A percentile compares a stretch with the other conserved stretches of the same genome.
phyloP scores from a whole-genome alignment of 2,329 filamentous ascomycete genomes.

The Diaporthe nobilis region DNA sequence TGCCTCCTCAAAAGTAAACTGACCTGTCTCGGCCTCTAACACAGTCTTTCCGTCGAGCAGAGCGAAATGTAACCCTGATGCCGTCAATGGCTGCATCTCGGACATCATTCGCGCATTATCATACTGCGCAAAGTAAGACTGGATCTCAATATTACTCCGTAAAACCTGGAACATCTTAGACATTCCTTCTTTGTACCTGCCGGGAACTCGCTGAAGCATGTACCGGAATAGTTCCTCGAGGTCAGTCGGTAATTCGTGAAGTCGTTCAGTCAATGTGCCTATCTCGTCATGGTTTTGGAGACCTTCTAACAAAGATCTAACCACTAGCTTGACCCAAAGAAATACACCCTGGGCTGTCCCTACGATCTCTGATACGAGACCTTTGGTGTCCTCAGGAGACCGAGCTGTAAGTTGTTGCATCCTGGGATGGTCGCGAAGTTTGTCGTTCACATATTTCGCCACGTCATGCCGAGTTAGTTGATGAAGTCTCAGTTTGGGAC shows the following conservation, averaged over 20 bases:
- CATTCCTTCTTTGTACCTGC: background rate
- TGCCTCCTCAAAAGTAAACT: background rate
- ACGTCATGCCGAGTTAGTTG: background rate
- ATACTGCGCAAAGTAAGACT: background rate
- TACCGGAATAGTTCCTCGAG: background rate
- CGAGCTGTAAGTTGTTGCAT: background rate
- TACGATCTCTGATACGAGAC: background rate
- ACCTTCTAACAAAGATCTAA: background rate
- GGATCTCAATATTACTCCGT: background rate
- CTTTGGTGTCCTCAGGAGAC: background rate
- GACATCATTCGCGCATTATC: no score
- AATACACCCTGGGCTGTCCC: background rate
- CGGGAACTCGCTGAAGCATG: background rate
- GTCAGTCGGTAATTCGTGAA: background rate
- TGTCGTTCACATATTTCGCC: background rate
- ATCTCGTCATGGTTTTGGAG: background rate
- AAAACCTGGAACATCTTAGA: background rate
- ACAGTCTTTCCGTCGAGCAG: background rate
- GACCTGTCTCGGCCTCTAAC: background rate
- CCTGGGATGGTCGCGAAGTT: background rate
- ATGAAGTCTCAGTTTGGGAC: background rate
- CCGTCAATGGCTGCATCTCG: background rate
- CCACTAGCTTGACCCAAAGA: background rate
- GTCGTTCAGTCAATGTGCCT: background rate
- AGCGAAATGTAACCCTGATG: background rate